Conservation (phyloP, 805 yeast species). For the Monosporozyma solicola region DNA sequence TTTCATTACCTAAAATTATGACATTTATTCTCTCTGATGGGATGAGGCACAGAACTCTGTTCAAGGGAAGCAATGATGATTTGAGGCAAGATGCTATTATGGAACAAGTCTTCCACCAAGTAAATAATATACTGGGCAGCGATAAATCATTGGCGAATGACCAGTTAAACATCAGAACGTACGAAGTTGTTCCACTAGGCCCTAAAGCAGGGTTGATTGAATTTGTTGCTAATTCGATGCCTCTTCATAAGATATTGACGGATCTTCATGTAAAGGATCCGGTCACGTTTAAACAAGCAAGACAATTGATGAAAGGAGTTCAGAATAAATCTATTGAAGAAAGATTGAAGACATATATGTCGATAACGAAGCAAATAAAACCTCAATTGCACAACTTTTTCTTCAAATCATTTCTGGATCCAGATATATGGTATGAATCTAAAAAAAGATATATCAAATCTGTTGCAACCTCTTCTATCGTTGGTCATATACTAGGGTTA, state of each 20-base stretch:
- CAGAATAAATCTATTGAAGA: slow-evolving; percentile 39
- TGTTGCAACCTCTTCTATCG: slow-evolving; percentile 74
- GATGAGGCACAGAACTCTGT: slow-evolving; percentile 42
- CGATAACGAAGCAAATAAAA: slow-evolving; percentile 40
- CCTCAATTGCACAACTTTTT: slow-evolving; percentile 73
- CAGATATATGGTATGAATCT: slow-evolving; percentile 66
- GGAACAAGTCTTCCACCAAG: slow-evolving; percentile 93
- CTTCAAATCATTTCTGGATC: slow-evolving; percentile 51
- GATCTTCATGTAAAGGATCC: slow-evolving; percentile 53
- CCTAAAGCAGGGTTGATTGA: slow-evolving; percentile 83
- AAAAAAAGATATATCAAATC: slow-evolving; percentile 64
- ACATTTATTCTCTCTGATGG: slow-evolving; percentile 53
- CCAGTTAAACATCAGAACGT: slow-evolving; percentile 63
- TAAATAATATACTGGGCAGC: slow-evolving; percentile 51
- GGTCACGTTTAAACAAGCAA: slow-evolving; percentile 46
- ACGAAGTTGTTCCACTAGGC: slow-evolving; percentile 84
- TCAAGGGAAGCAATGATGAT: slow-evolving; percentile 88
- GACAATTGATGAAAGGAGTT: slow-evolving; percentile 51
- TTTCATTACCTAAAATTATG: slow-evolving; percentile 80
- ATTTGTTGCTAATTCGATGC: slow-evolving; percentile 68
- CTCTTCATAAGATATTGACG: slow-evolving; percentile 59
- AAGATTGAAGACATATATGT: slow-evolving; percentile 38
- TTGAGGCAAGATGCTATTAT: slow-evolving; percentile 91
- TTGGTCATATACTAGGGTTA: slow-evolving; percentile 80
- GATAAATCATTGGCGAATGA: slow-evolving; percentile 51